Conservation (phyloP, 2,329 filamentous ascomycete species). For the Aspergillus carbonarius region DNA sequence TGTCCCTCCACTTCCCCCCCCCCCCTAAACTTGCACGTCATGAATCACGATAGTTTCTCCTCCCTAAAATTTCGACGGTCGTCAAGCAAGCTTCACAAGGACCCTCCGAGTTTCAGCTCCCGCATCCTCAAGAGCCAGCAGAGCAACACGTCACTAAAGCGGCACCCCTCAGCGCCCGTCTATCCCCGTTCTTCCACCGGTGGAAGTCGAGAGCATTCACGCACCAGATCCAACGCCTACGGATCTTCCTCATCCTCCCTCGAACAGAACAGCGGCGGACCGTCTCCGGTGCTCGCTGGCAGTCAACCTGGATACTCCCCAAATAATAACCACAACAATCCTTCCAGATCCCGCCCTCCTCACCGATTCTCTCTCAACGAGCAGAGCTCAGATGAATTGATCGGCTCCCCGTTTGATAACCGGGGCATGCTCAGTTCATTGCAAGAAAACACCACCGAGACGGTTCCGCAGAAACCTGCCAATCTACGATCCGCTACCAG, state of each 20-base stretch:
- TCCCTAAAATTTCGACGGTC: conserved; percentile 41
- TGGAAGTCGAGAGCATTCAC: conserved; percentile 42
- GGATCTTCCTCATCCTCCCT: conserved; percentile 50
- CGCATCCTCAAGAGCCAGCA: conserved; percentile 45
- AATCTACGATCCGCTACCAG: conserved; percentile 51
- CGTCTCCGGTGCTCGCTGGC: conserved; percentile 39
- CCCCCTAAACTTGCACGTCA: conserved; percentile 33
- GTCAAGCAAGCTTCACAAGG: conserved; percentile 47
- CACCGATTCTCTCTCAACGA: conserved; percentile 39
- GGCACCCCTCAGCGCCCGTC: conserved; percentile 48
- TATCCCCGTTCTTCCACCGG: conserved; percentile 44
- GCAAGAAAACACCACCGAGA: conserved; percentile 40
- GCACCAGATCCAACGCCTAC: conserved; percentile 48
- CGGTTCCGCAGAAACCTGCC: conserved; percentile 43
- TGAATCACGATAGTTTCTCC: conserved; percentile 39
- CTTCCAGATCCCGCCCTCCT: conserved; percentile 33
- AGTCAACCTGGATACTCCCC: conserved; percentile 33
- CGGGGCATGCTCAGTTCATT: conserved; percentile 46
- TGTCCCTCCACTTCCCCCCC: conserved; percentile 25
- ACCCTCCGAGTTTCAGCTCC: conserved; percentile 43
- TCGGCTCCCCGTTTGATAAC: conserved; percentile 44
- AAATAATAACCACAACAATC: conserved; percentile 19
- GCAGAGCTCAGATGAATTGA: conserved; percentile 47
- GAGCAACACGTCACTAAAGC: conserved; percentile 45
- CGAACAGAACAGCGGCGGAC: conserved; percentile 43